These are phyloP conservation scores for Skeletonema menzelii DNA, from an alignment of 108 stramenopile species.

Conservation along the genomic window DNA sequence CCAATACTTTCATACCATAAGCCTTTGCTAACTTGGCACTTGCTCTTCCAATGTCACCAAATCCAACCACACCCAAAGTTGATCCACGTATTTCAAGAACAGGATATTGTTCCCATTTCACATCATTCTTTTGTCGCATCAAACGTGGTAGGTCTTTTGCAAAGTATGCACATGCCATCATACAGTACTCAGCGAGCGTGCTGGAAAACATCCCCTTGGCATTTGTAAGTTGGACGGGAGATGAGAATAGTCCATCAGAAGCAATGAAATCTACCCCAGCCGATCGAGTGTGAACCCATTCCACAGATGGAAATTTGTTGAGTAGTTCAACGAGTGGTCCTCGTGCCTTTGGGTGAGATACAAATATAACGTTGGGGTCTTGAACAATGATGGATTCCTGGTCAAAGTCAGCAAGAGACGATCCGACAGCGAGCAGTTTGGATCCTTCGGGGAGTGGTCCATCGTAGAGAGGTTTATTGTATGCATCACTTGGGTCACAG, in stretches of 20 bases:
- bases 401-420: conserved; percentile 61
- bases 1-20: conserved; percentile 86
- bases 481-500: conserved; percentile 51
- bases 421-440: conserved; percentile 58
- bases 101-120: conserved; percentile 74
- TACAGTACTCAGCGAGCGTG: conserved; percentile 88
- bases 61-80: conserved; percentile 88
- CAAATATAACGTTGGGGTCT: conserved; percentile 75
- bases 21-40: conserved; percentile 75
- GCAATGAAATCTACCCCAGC: conserved; percentile 82
- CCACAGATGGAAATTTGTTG: conserved; percentile 50
- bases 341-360: conserved; percentile 61
- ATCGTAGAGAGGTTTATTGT: conserved; percentile 57
- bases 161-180: conserved; percentile 90
- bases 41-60: conserved; percentile 90
- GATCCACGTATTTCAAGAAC: conserved; percentile 73
- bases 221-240: conserved; percentile 72
- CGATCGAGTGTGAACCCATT: conserved; percentile 86
- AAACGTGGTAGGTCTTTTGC: conserved; percentile 91
- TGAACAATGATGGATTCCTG: conserved; percentile 37
- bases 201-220: conserved; percentile 88
- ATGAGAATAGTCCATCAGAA: conserved; percentile 45
- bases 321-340: conserved; percentile 58
- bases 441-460: conserved; percentile 65
- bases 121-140: conserved; percentile 62